Evolutionary conservation across 2,329 filamentous ascomycete genomes (phyloP), one percentile per base, ranked within the genome.

Genomic region (Monascus ruber): DNA sequence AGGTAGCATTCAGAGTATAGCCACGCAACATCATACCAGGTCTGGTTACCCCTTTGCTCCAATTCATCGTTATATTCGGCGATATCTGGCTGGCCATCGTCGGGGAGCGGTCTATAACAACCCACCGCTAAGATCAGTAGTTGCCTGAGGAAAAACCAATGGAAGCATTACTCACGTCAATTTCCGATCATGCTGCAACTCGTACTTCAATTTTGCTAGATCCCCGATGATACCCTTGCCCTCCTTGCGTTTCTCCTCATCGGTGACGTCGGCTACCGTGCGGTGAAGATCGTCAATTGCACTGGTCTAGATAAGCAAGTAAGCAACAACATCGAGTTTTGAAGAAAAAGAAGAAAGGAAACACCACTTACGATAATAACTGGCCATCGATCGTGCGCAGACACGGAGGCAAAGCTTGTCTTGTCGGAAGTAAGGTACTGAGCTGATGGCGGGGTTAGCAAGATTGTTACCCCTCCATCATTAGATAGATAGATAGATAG

Each of bases 251-350:
- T 82, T 83, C 42, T 77, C 64, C 6, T 59, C 53, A 6, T 78
- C 63, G 37, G 85, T 77, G 29, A 64, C 53, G 28, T 59, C 48
- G 25, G 50, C 53, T 4, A 66, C 56, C 2, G 60, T 62, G 10
- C 84, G 83, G 66, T 94, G 87, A n/a, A 94, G 73, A 61, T 96
- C 89, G 59, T 98, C 89, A 54, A 98, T 91, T 40, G 83, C 85
- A 58, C 87, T 79, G 10, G 91, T 96, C 85, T 93, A 45, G 46
- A 41, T 31, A 35, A 35, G 31, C 35, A 9, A 32, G n/a, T n/a
- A 6, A 26, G 17, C 17, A 28, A 2, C 6, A 24, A 0, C n/a
- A 24, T 35, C 5, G 4, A 36, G 24, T 4, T 36, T 42, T 31
- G 24, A 32, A 11, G 6, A 17, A 17, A 17, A 17, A 17, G 17